These are phyloP conservation scores for Aspergillus baeticus DNA, from an alignment of 495 filamentous ascomycete genomes.

Conservation along the genomic window DNA sequence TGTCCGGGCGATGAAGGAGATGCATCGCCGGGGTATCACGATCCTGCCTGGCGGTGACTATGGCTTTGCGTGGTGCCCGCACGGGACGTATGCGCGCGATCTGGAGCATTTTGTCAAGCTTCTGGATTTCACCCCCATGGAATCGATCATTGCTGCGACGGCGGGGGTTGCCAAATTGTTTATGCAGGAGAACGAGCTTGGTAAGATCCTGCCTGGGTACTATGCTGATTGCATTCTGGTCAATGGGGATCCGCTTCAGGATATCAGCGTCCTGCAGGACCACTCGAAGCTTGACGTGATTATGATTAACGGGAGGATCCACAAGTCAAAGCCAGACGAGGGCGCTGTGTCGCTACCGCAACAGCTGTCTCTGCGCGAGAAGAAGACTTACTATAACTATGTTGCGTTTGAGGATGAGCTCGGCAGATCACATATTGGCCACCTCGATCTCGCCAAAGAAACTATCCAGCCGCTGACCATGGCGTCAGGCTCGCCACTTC, in stretches of 20 bases:
- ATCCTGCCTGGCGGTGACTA: conserved; percentile 54
- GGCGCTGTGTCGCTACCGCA: conserved; percentile 1
- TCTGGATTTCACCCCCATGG: conserved; percentile 47
- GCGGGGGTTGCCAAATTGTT: conserved; percentile 44
- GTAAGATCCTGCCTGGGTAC: conserved; percentile 46
- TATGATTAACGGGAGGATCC: conserved; percentile 47
- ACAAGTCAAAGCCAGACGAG: conserved; percentile 25
- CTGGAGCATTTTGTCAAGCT: conserved; percentile 50
- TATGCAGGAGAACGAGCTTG: conserved; percentile 46
- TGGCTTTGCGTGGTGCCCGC: conserved; percentile 51
- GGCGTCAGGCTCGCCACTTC: conserved; percentile 45
- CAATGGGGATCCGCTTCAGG: conserved; percentile 46
- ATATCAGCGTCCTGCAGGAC: conserved; percentile 46
- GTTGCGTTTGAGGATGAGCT: conserved; percentile 22
- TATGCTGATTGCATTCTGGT: conserved; percentile 50
- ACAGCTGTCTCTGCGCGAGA: not conserved
- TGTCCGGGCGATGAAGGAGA: conserved; percentile 39
- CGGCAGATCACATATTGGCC: conserved; percentile 39
- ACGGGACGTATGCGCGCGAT: conserved; percentile 50
- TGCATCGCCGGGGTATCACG: conserved; percentile 44
- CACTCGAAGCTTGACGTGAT: conserved; percentile 45
- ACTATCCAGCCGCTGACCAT: conserved; percentile 48
- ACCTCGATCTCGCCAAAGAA: conserved; percentile 37
- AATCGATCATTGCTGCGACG: conserved; percentile 47
- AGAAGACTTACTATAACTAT: conserved; percentile 18